Evolutionary conservation across 345 rosid species (phyloP).

Genomic region (Arabidopsis arenosa): DNA sequence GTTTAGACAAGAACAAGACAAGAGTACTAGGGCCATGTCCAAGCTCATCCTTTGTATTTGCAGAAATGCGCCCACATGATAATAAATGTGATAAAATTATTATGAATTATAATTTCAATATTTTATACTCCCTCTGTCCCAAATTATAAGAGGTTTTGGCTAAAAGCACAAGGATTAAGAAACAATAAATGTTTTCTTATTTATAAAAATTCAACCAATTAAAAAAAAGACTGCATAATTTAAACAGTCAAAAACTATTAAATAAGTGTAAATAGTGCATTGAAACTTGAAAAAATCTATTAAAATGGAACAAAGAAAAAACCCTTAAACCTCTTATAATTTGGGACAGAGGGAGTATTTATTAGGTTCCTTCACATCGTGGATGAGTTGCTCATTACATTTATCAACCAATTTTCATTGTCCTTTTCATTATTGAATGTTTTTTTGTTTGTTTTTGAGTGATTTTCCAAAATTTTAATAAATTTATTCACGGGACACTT

Average conservation of each 20-base stretch:
- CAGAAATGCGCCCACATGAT: conserved; percentile 40
- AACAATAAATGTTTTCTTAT: too few relatives aligned
- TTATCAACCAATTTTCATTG: conserved; percentile 34
- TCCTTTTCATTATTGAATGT: conserved; percentile 35
- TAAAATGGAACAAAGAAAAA: too few relatives aligned
- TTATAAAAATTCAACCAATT: too few relatives aligned
- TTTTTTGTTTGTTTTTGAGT: background rate
- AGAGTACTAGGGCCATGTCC: conserved; percentile 34
- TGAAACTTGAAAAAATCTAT: too few relatives aligned
- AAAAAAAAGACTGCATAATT: too few relatives aligned
- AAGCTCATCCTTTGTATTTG: conserved; percentile 42
- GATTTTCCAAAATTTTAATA: conserved; percentile 17
- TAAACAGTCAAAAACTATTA: too few relatives aligned
- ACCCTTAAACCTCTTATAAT: too few relatives aligned
- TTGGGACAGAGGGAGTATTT: too few relatives aligned
- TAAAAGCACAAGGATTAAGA: too few relatives aligned
- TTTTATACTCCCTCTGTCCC: too few relatives aligned
- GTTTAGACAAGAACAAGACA: conserved; percentile 43
- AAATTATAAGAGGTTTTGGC: too few relatives aligned
- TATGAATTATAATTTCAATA: conserved; percentile 1
- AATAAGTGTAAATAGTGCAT: too few relatives aligned
- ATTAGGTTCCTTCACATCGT: conserved; percentile 43
- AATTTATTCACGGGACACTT: conserved; percentile 33
- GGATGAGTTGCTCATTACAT: conserved; percentile 44
- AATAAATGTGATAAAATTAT: conserved; percentile 28